phyloP scores from a whole-genome alignment of 139 green algal species.

The Closterium sp. region DNA sequence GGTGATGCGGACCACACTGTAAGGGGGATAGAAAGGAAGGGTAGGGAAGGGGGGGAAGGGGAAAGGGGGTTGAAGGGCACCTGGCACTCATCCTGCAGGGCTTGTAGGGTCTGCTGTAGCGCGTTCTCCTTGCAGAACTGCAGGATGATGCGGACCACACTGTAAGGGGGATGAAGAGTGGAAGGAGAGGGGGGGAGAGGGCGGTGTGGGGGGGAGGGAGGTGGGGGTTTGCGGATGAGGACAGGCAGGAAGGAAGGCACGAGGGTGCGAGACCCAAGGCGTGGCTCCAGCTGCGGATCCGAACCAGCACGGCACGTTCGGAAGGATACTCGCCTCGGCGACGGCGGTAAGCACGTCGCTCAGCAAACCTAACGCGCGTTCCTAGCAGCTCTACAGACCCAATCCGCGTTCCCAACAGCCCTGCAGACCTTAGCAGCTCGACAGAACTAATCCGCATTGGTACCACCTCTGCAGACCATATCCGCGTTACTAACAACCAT shows the following conservation, averaged over 20 bases:
- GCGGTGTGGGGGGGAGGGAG: not conserved
- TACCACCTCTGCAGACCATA: no score
- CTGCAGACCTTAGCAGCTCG: no score
- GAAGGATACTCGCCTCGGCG: no score
- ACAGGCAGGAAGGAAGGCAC: not conserved
- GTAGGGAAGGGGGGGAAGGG: not conserved
- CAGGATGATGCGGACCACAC: not conserved
- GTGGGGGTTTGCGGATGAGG: not conserved
- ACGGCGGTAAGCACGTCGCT: no score
- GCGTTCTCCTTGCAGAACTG: constrained; percentile 85
- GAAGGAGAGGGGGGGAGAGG: not conserved
- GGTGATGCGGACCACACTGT: constrained; percentile 63
- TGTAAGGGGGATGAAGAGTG: not conserved
- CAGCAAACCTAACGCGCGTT: no score
- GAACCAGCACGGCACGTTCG: no score
- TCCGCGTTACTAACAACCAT: no score
- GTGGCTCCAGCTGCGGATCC: no score
- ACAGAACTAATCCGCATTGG: no score
- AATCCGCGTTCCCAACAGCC: no score
- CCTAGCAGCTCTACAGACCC: no score
- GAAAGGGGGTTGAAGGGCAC: constrained; percentile 78
- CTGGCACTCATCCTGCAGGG: constrained; percentile 76
- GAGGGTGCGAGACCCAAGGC: not conserved
- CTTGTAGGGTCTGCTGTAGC: constrained; percentile 78
- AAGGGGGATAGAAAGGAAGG: not conserved